A percentile compares a stretch with the other conserved stretches of the same genome.
Conservation (phyloP, 2,329 filamentous ascomycete species). For the Aspergillus costaricaensis region DNA sequence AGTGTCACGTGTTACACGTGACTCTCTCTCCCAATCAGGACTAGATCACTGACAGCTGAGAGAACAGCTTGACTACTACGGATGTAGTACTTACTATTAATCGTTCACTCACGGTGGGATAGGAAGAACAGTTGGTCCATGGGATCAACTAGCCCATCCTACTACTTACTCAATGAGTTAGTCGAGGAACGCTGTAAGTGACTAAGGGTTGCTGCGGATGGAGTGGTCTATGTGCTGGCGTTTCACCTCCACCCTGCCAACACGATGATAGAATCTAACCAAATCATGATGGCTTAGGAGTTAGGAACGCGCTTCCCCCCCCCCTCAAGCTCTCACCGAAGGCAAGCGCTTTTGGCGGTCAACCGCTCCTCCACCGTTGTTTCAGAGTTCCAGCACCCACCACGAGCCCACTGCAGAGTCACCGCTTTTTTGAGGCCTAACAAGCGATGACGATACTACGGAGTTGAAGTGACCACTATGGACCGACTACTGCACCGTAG, state of each 20-base stretch:
- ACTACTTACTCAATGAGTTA: not conserved
- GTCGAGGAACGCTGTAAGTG: not conserved
- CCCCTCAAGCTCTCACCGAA: not conserved
- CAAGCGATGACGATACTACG: not conserved
- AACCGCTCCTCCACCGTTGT: constrained; percentile 9
- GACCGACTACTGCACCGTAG: constrained; percentile 3
- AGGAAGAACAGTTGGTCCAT: constrained; percentile 2
- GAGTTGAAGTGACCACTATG: constrained; percentile 3
- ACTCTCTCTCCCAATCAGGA: not conserved
- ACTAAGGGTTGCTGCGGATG: not conserved
- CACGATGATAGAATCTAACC: not conserved
- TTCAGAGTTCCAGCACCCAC: constrained; percentile 9
- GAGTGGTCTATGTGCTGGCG: constrained; percentile 4
- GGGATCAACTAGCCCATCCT: not conserved
- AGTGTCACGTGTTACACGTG: constrained; percentile 3
- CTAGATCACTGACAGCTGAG: not conserved
- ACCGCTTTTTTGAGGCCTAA: constrained; percentile 9
- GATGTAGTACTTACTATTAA: too few relatives aligned
- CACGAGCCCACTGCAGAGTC: constrained; percentile 7
- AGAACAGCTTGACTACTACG: too few relatives aligned
- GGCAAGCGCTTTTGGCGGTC: constrained; percentile 7
- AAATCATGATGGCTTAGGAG: not conserved
- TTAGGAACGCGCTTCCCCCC: not conserved
- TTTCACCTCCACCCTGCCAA: constrained; percentile 4
- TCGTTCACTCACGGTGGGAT: not conserved